Conservation (phyloP, 2,329 filamentous ascomycete species). For the Aspergillus udagawae region DNA sequence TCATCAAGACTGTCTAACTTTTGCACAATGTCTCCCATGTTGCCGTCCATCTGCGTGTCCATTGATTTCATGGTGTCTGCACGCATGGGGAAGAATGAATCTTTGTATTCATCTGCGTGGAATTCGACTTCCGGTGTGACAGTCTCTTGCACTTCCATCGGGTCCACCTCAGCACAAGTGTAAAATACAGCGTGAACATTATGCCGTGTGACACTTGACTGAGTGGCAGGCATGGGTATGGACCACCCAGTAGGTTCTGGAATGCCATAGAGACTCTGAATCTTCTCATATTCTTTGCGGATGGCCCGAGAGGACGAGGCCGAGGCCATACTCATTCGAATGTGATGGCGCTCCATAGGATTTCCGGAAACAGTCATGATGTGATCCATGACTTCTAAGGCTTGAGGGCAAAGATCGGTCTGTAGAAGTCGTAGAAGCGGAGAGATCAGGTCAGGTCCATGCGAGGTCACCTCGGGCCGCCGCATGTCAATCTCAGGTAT, state of each 20-base stretch:
- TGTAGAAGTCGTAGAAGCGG: constrained; percentile 84
- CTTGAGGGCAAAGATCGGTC: constrained; percentile 90
- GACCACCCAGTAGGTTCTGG: constrained; percentile 96
- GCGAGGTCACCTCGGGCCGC: constrained; percentile 80
- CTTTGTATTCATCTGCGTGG: constrained; percentile 79
- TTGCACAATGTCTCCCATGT: constrained; percentile 76
- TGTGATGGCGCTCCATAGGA: constrained; percentile 87
- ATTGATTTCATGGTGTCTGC: constrained; percentile 93
- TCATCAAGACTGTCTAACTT: constrained; percentile 77
- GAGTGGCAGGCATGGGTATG: constrained; percentile 84
- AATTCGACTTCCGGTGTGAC: constrained; percentile 88
- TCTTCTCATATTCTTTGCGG: constrained; percentile 90
- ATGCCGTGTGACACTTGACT: constrained; percentile 77
- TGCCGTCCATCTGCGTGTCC: constrained; percentile 57
- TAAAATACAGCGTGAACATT: constrained; percentile 98
- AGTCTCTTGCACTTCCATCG: constrained; percentile 56
- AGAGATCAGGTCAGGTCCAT: constrained; percentile 92
- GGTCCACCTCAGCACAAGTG: constrained; percentile 70
- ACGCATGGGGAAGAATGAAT: constrained; percentile 72
- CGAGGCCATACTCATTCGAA: constrained; percentile 97
- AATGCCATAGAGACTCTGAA: constrained; percentile 92
- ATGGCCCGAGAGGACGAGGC: constrained; percentile 73
- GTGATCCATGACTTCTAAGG: constrained; percentile 84
- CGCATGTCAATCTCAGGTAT: constrained; percentile 92
- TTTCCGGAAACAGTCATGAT: constrained; percentile 92